These are phyloP conservation scores for Talaromyces stipitatus DNA, from an alignment of 495 filamentous ascomycete genomes.

Conservation along the genomic window DNA sequence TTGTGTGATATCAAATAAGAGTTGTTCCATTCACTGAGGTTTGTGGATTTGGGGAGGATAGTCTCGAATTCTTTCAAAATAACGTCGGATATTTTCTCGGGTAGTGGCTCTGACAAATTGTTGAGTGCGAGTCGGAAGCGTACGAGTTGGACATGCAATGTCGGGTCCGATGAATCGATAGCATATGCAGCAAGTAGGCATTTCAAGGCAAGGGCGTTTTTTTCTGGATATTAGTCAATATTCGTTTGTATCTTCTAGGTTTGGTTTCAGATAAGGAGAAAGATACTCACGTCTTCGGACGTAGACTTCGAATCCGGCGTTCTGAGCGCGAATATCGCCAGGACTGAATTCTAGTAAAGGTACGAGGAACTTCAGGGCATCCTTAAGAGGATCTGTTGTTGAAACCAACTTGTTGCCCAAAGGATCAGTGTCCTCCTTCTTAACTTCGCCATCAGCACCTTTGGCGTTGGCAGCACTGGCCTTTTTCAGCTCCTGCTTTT, in stretches of 20 bases:
- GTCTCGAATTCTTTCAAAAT: conserved; percentile 57
- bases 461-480: conserved; percentile 42
- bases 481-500: conserved; percentile 62
- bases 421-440: conserved; percentile 85
- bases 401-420: conserved; percentile 67
- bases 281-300: conserved; percentile 60
- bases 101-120: conserved; percentile 43
- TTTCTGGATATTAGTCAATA: conserved; percentile 48
- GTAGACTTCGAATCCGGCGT: conserved; percentile 84
- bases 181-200: conserved; percentile 67
- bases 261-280: background rate
- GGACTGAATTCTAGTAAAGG: conserved; percentile 75
- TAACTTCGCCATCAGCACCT: conserved; percentile 45
- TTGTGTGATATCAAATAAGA: conserved; percentile 56
- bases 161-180: conserved; percentile 64
- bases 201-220: conserved; percentile 76
- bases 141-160: conserved; percentile 66
- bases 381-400: conserved; percentile 74
- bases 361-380: conserved; percentile 78
- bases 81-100: conserved; percentile 54
- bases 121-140: conserved; percentile 61
- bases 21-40: conserved; percentile 60
- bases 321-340: conserved; percentile 75
- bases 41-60: conserved; percentile 45
- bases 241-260: background rate